Conservation (phyloP, 352 stramenopile genomes). For the Globisporangium nunn region DNA sequence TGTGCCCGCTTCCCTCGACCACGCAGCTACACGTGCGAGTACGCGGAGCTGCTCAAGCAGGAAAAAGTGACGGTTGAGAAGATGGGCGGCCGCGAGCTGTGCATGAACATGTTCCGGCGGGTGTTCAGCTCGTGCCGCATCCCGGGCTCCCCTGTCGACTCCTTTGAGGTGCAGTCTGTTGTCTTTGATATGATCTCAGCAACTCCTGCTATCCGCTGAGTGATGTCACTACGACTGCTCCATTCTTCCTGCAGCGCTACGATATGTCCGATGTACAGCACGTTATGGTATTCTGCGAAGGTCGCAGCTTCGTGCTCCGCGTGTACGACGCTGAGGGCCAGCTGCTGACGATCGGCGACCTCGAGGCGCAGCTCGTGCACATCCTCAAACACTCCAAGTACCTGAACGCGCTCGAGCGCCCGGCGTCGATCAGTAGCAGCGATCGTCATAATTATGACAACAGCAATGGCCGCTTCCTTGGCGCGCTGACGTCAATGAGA, state of each 20-base stretch:
- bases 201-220: background rate
- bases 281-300: slow-evolving; percentile 48
- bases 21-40: slow-evolving; percentile 66
- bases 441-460: slow-evolving; percentile 5
- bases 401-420: slow-evolving; percentile 17
- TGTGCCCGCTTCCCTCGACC: slow-evolving; percentile 22
- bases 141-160: slow-evolving; percentile 42
- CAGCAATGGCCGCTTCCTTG: slow-evolving; percentile 43
- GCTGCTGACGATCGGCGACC: slow-evolving; percentile 54
- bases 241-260: slow-evolving; percentile 15
- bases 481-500: slow-evolving; percentile 83
- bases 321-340: slow-evolving; percentile 39
- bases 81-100: slow-evolving; percentile 85
- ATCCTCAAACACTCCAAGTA: slow-evolving; percentile 41
- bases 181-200: background rate
- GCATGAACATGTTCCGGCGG: slow-evolving; percentile 84
- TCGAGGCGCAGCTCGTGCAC: slow-evolving; percentile 50
- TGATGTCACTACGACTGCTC: background rate
- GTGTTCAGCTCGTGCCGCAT: slow-evolving; percentile 90
- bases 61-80: slow-evolving; percentile 78
- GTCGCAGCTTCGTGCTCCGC: slow-evolving; percentile 35
- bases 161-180: slow-evolving; percentile 25
- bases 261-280: slow-evolving; percentile 28
- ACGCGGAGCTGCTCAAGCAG: slow-evolving; percentile 80
- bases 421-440: background rate